Evolutionary conservation across 805 yeast genomes (phyloP), one percentile per base, ranked within the genome.

Genomic region (Candida ficus): DNA sequence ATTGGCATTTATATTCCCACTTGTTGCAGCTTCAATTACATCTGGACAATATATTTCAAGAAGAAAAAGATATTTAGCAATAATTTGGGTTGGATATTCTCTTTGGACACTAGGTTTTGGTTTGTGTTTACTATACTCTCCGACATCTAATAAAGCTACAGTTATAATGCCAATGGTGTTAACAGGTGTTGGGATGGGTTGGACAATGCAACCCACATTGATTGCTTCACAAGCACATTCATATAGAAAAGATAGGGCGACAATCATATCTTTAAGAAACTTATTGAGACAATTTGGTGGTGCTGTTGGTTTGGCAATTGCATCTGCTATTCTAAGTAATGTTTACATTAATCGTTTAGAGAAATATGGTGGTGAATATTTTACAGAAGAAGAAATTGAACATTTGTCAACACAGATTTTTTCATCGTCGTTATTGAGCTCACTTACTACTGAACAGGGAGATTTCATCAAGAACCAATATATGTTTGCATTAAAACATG

Each of bases 271-370:
- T 2, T 63, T 78, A 2, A 63, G 84, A 52, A 78, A 76, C 48
- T 75, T 77, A 17, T 51, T 75, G 39, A 60, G 82, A 36, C 67
- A 80, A 0, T 67, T 78, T 44, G 84, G 84, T 5, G 80, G 80
- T 14, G 70, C 83, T 0, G 60, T 77, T 18, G 83, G 84, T 0
- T 62, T 76, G 23, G 79, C 83, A 1, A 56, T 73, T 7, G 13
- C 29, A 13, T 37, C 39, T 1, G 14, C 22, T 7, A 37, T 37
- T n/a, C 14, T 29, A 12, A 22, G 30, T 5, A 37, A 37, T 19
- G 14, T 22, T 5, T 33, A 14, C 21, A 33, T 33, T n/a, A 33
- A 23, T 9, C 11, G 16, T 4, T 17, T 33, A 17, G 30, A 31
- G 10, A 11, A n/a, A 4, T 9, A 26, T 10, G 37, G 37, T 23